Conservation (phyloP, 73 alveolate species). For the Effrenium voratum region DNA sequence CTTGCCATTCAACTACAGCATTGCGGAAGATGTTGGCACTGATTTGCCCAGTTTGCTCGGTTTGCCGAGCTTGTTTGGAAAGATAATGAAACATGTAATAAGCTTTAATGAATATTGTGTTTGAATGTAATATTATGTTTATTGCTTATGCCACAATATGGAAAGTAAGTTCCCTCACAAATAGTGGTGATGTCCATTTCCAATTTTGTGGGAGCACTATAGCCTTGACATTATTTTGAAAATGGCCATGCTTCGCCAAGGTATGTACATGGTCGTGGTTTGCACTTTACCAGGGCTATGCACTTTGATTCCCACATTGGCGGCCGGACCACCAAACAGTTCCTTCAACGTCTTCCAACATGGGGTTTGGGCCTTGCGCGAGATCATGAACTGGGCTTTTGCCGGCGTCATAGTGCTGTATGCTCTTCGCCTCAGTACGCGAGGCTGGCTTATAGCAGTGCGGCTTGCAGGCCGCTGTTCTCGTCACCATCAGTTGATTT, state of each 20-base stretch:
- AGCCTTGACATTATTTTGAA: too few relatives aligned
- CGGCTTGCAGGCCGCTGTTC: background rate
- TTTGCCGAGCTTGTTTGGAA: too few relatives aligned
- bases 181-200: too few relatives aligned
- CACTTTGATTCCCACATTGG: slow-evolving; percentile 12
- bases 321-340: background rate
- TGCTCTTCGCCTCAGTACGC: slow-evolving; percentile 10
- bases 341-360: background rate
- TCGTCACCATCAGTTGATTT: background rate
- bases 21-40: too few relatives aligned
- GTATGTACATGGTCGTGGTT: slow-evolving; percentile 39
- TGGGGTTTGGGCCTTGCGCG: background rate
- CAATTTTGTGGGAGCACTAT: too few relatives aligned
- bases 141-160: too few relatives aligned
- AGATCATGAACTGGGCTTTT: slow-evolving; percentile 10
- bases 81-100: too few relatives aligned
- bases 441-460: slow-evolving; percentile 25
- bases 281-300: background rate
- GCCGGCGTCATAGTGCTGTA: slow-evolving; percentile 17
- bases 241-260: too few relatives aligned
- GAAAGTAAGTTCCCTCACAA: too few relatives aligned
- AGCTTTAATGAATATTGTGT: too few relatives aligned
- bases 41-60: too few relatives aligned
- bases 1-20: slow-evolving; percentile 45
- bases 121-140: too few relatives aligned